phyloP scores from a whole-genome alignment of 75 land plant species.

The Selaginella moellendorffii region DNA sequence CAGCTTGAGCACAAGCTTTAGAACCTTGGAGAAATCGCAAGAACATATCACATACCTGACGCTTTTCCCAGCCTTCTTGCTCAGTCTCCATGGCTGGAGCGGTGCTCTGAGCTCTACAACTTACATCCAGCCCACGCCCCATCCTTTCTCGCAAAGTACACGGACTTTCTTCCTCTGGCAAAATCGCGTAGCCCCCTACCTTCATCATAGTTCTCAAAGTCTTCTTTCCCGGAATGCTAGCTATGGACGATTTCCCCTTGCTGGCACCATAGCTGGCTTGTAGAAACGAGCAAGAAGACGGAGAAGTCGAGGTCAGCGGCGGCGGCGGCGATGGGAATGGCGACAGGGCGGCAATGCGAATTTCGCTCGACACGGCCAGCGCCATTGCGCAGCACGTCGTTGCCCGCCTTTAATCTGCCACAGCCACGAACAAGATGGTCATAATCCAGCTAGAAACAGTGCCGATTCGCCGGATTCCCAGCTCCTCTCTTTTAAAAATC shows the following conservation, averaged over 20 bases:
- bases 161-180: background rate
- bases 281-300: no score
- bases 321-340: no score
- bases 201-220: background rate
- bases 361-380: no score
- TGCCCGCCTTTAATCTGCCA: no score
- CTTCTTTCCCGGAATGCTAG: background rate
- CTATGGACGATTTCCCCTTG: background rate
- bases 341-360: no score
- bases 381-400: no score
- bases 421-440: no score
- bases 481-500: no score
- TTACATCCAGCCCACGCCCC: no score
- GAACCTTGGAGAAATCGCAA: background rate
- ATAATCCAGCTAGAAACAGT: no score
- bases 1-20: background rate
- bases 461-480: no score
- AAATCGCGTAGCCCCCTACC: background rate
- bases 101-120: background rate
- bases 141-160: background rate
- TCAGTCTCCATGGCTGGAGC: conserved; percentile 16
- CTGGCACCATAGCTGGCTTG: background rate
- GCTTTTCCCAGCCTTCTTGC: conserved; percentile 18
- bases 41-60: background rate
- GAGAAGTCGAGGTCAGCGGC: no score